Evolutionary conservation across 2,329 filamentous ascomycete genomes (phyloP).

Genomic region (Penicillium oxalicum): DNA sequence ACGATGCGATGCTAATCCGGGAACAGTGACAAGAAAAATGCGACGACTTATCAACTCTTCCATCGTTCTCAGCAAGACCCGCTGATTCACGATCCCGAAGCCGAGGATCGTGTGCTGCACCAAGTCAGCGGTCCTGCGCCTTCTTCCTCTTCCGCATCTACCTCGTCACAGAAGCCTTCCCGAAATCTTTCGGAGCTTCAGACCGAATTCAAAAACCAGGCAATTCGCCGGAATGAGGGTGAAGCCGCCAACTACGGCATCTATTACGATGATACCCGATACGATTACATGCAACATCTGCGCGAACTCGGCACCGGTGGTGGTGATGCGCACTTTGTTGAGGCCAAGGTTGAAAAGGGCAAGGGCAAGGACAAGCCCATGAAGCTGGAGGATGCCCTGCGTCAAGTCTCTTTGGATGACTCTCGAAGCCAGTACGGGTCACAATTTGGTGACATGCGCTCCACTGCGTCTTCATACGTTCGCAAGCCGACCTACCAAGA

Average conservation of each 20-base stretch:
- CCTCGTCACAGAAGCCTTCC: constrained; percentile 44
- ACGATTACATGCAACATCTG: constrained; percentile 99
- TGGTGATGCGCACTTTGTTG: constrained; percentile 76
- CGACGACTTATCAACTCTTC: constrained; percentile 88
- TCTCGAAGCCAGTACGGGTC: constrained; percentile 31
- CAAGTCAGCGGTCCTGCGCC: constrained; percentile 46
- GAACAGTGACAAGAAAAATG: constrained; percentile 75
- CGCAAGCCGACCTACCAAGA: constrained; percentile 76
- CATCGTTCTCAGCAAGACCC: constrained; percentile 97
- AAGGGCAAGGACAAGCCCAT: constrained; percentile 65
- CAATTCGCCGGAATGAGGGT: constrained; percentile 81
- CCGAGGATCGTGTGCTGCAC: constrained; percentile 85
- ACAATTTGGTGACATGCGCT: constrained; percentile 39
- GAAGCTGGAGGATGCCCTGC: constrained; percentile 80
- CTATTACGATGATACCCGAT: constrained; percentile 89
- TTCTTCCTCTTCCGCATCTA: constrained; percentile 22
- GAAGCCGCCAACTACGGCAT: constrained; percentile 92
- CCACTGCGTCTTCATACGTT: constrained; percentile 64
- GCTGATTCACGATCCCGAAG: constrained; percentile 84
- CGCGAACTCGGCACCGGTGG: constrained; percentile 68
- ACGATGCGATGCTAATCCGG: constrained; percentile 19
- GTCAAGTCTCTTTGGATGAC: constrained; percentile 48
- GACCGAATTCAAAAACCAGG: constrained; percentile 59
- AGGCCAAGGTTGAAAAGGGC: constrained; percentile 56
- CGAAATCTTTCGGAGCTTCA: constrained; percentile 69